These are phyloP conservation scores for Talaromyces funiculosus DNA, from an alignment of 2,329 filamentous ascomycete genomes.

Conservation along the genomic window DNA sequence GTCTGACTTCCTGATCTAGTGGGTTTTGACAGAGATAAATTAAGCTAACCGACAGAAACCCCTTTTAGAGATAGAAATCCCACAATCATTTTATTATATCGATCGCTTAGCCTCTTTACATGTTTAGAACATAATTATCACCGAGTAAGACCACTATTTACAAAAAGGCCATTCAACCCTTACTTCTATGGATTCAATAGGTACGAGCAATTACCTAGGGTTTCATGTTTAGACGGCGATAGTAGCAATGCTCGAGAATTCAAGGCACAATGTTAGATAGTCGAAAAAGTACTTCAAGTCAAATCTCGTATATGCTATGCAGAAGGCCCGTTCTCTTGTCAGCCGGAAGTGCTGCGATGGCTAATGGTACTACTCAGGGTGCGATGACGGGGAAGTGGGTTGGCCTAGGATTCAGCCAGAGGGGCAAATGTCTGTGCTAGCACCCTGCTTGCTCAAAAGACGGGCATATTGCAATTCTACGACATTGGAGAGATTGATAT, in stretches of 20 bases:
- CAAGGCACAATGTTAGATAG: conserved; percentile 58
- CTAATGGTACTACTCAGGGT: background rate
- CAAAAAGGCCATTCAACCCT: background rate
- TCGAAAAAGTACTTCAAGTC: conserved; percentile 48
- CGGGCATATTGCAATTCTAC: background rate
- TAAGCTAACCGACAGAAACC: background rate
- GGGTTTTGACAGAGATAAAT: background rate
- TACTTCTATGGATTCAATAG: background rate
- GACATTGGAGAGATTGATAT: background rate
- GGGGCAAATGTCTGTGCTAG: background rate
- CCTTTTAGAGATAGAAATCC: background rate
- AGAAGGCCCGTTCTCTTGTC: conserved; percentile 61
- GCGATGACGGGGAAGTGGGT: background rate
- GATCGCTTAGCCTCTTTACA: background rate
- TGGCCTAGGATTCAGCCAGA: background rate
- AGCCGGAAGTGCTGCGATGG: conserved; percentile 36
- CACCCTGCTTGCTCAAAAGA: background rate
- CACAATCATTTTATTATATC: background rate
- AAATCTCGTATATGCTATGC: conserved; percentile 51
- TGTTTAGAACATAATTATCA: background rate
- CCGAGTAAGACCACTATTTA: background rate
- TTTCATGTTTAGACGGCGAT: conserved; percentile 74
- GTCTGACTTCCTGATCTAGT: background rate
- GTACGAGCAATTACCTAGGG: conserved; percentile 46
- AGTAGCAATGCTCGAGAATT: conserved; percentile 69